These are phyloP conservation scores for Pseudogymnoascus destructans DNA, from an alignment of 2,329 filamentous ascomycete genomes.

Conservation along the genomic window DNA sequence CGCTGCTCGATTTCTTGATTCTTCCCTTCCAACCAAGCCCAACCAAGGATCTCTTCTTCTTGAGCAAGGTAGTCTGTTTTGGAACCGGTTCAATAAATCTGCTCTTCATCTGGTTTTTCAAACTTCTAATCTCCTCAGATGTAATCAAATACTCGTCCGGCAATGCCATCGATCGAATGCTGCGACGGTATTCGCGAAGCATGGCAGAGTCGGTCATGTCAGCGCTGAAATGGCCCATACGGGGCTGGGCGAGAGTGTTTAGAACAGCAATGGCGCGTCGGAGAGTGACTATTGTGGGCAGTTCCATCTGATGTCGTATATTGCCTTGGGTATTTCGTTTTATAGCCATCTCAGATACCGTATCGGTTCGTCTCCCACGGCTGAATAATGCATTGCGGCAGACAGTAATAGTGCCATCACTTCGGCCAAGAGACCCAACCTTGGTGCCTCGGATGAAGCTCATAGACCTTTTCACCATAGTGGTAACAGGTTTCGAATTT, in stretches of 20 bases:
- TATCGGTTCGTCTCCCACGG: neutral
- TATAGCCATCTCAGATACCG: neutral
- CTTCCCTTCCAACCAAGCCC: neutral
- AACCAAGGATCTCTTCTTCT: neutral
- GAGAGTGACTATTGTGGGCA: constrained; percentile 4
- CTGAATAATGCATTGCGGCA: neutral
- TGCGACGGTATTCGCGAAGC: neutral
- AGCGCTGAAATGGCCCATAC: neutral
- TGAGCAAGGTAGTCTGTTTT: neutral
- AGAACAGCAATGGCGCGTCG: neutral
- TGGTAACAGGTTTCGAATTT: neutral
- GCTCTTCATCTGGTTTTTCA: neutral
- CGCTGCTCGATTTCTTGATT: neutral
- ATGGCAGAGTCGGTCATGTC: neutral
- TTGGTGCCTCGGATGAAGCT: neutral
- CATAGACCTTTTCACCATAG: neutral
- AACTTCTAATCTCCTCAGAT: neutral
- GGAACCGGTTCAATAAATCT: neutral
- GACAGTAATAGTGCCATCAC: neutral
- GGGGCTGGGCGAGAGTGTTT: neutral
- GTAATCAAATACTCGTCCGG: neutral
- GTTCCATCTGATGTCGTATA: neutral
- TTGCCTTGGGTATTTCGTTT: neutral
- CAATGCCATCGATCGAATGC: neutral
- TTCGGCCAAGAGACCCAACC: neutral